Conservation (phyloP, 2,329 filamentous ascomycete genomes). For the Tolypocladium sp. region DNA sequence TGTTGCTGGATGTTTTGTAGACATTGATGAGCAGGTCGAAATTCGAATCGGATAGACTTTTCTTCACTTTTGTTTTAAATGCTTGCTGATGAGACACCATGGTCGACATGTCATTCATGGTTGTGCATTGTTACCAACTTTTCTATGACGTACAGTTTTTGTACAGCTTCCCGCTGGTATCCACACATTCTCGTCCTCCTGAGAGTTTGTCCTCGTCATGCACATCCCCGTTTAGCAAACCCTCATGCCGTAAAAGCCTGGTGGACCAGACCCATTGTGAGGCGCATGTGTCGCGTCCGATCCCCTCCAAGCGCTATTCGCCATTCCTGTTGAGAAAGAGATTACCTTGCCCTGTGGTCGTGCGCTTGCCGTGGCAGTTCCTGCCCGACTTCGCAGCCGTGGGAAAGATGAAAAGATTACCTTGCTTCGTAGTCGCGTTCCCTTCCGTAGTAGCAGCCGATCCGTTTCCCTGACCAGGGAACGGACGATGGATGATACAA, state of each 20-base stretch:
- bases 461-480: neutral
- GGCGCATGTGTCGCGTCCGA: too few species aligned
- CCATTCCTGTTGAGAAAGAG: neutral
- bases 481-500: neutral
- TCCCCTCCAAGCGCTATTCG: neutral
- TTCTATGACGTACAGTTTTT: neutral
- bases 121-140: neutral
- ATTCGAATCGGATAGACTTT: constrained; percentile 15
- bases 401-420: neutral
- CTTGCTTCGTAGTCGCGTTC: neutral
- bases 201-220: neutral
- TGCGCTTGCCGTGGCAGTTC: neutral
- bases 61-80: neutral
- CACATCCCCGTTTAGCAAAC: neutral
- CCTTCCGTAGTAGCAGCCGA: neutral
- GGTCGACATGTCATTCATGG: neutral
- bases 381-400: neutral
- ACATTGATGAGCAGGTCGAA: constrained; percentile 19
- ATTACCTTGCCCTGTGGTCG: neutral
- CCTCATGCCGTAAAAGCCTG: neutral
- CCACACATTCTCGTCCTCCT: neutral
- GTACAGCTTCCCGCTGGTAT: neutral
- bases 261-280: neutral
- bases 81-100: neutral
- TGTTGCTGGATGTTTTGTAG: constrained; percentile 1